phyloP scores from a whole-genome alignment of 129 eudicot genomes.

The Arctium lappa region DNA sequence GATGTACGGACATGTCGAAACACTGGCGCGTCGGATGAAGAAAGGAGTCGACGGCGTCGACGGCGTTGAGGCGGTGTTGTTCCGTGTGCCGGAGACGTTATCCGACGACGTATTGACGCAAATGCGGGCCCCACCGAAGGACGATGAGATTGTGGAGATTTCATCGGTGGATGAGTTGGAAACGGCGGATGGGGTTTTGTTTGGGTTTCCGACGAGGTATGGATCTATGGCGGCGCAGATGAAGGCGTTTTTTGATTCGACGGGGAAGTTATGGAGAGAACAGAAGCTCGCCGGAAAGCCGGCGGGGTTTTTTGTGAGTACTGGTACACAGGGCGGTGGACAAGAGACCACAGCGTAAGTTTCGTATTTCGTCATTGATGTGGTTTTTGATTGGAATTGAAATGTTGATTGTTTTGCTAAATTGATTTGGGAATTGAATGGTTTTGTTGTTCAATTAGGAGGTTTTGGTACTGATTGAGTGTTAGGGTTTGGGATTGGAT shows the following conservation, averaged over 20 bases:
- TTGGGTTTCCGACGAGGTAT: slow-evolving; percentile 92
- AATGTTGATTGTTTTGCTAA: neutral
- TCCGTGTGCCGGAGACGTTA: slow-evolving; percentile 85
- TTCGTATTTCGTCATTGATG: neutral
- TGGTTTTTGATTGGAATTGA: neutral
- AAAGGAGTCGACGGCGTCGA: slow-evolving; percentile 70
- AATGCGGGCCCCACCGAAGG: slow-evolving; percentile 84
- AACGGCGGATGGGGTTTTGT: slow-evolving; percentile 73
- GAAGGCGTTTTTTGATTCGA: slow-evolving; percentile 95
- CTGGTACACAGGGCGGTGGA: slow-evolving; percentile 96
- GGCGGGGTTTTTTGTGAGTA: slow-evolving; percentile 89
- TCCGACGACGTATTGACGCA: slow-evolving; percentile 57
- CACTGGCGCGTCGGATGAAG: slow-evolving; percentile 65
- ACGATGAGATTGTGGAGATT: slow-evolving; percentile 67
- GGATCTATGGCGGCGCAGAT: slow-evolving; percentile 96
- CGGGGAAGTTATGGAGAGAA: slow-evolving; percentile 75
- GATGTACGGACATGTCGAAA: slow-evolving; percentile 97
- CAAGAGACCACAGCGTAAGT: slow-evolving; percentile 99
- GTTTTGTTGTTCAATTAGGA: neutral
- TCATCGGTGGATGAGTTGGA: slow-evolving; percentile 47
- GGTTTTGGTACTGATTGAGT: neutral
- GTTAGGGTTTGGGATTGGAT: slow-evolving; percentile 7
- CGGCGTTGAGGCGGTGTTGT: slow-evolving; percentile 70
- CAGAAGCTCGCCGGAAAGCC: slow-evolving; percentile 96
- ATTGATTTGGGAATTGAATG: neutral